Base-by-base conservation (phyloP, 805 yeast genomes). In the Candida peoriensis region DNA sequence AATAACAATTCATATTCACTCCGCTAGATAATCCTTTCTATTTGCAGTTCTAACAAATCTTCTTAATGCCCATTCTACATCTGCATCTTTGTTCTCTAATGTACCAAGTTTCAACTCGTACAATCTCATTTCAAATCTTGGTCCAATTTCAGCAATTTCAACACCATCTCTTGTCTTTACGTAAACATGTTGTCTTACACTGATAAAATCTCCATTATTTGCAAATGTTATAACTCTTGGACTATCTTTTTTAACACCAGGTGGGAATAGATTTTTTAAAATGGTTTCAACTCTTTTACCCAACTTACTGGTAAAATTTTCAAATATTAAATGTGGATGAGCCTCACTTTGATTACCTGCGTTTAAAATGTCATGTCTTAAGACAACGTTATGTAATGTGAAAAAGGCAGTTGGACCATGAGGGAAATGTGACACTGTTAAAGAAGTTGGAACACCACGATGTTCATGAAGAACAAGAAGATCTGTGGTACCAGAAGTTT, bases 331-430 rank as follows among this genome's bases (percentile, higher is more conserved):
- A 63, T 90, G 97, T 11, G 99, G 99, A 52, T 84, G 84, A 1
- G 84, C 86, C 61, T 93, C 97, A 38, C 90, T 78, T 45, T 84
- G 85, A 52, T 84, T 88, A 12, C 97, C 97, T 20, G 82, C 71
- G 50, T 86, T 77, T 19, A 81, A 67, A 29, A 93, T 73, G 63
- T 93, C 99, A 59, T 93, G 99, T 59, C 97, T 80, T 38, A 93
- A 67, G 18, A 86, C 88, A 35, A 93, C 97, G 53, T 93, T 93
- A 61, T 93, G 97, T 38, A 93, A 66, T 9, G 97, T 85, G 68
- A 93, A 93, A 30, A 84, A 81, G 22, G 93, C 94, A 2, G 97
- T 84, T 14, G 98, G 99, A 0, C 99, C 99, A 57, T 93, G 96
- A 4, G 98, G 99, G 58, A 93, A 84, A 66, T 93, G 99, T 22